Evolutionary conservation across 441 rosid species (phyloP), one percentile per base, ranked within the genome.

Genomic region (Euphorbia schlechtendalii): DNA sequence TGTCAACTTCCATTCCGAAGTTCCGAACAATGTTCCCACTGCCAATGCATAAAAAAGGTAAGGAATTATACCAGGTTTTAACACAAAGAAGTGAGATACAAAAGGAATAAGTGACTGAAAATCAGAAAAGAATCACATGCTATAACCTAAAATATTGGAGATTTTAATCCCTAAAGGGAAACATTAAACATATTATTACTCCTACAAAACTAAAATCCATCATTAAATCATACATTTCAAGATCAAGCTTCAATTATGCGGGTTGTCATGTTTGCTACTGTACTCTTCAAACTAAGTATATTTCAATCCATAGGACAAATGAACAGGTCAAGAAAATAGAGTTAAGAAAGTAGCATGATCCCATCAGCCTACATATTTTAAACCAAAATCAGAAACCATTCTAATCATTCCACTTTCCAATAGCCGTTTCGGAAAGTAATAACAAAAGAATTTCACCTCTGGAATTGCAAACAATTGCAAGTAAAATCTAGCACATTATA

Each of bases 1-100:
- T 68, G 70, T 78, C 77, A n/a, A 87, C 89, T 68, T 80, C 71
- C 70, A 86, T 64, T n/a, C 91, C 91, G 51, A 92, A 89, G 55
- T 87, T 89, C 17, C 17, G 70, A 55, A 70, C 13, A 20, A 86
- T 52, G 15, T 68, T 76, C 12, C 86, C 81, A 12, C 89, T 82
- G 76, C 64, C 49, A 76, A 53, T 9, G 57, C 17, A 61, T 15
- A n/a, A 5, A 10, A 11, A 36, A 20, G 0, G 5, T 38, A 28
- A 70, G 38, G 28, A 69, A 46, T 28, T 0, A 24, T 45, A 9
- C 34, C 28, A 20, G 43, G 17, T 12, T 41, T 57, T 14, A 45
- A 24, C 11, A 13, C 6, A 36, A 34, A 2, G 41, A 13, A 34
- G 40, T 34, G 40, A 8, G 9, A 8, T 34, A 34, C 40, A 27